phyloP scores from a whole-genome alignment of 2,329 filamentous ascomycete genomes.

The Claviceps capensis region DNA sequence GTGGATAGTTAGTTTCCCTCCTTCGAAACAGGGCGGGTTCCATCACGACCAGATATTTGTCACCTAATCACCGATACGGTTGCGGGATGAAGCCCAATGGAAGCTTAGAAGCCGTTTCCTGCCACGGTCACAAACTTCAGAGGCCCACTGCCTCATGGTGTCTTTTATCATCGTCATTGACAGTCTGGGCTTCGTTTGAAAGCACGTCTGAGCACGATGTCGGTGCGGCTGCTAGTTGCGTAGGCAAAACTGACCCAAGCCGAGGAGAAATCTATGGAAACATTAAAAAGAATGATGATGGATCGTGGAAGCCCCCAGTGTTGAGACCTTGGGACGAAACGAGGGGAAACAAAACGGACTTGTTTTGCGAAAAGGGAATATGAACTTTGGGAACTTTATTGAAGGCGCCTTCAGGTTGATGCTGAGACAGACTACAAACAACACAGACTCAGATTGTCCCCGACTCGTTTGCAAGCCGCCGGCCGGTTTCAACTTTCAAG shows the following conservation, averaged over 20 bases:
- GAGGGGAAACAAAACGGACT: slow-evolving; percentile 6
- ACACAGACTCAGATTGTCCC: not conserved
- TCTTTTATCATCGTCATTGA: too few relatives aligned
- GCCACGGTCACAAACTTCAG: too few relatives aligned
- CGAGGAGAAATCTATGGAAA: not conserved
- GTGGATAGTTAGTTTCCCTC: not conserved
- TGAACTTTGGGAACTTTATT: slow-evolving; percentile 4
- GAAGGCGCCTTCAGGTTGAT: not conserved
- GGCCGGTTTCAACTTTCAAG: slow-evolving; percentile 37
- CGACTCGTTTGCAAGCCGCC: slow-evolving; percentile 9
- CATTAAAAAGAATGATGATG: not conserved
- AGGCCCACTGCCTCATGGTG: not conserved
- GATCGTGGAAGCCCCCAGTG: not conserved
- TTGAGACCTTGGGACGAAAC: slow-evolving; percentile 2
- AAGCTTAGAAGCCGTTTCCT: too few relatives aligned
- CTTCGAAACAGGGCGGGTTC: slow-evolving; percentile 5
- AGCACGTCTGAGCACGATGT: not conserved
- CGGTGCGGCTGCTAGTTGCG: not conserved
- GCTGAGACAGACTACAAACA: not conserved
- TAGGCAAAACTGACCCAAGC: not conserved
- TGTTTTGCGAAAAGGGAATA: slow-evolving; percentile 7
- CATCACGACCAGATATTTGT: not conserved
- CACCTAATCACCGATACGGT: not conserved
- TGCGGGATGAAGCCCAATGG: too few relatives aligned
- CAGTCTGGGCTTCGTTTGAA: not conserved